Conservation (phyloP, 106 monocot species). For the Dendrobium catenatum region DNA sequence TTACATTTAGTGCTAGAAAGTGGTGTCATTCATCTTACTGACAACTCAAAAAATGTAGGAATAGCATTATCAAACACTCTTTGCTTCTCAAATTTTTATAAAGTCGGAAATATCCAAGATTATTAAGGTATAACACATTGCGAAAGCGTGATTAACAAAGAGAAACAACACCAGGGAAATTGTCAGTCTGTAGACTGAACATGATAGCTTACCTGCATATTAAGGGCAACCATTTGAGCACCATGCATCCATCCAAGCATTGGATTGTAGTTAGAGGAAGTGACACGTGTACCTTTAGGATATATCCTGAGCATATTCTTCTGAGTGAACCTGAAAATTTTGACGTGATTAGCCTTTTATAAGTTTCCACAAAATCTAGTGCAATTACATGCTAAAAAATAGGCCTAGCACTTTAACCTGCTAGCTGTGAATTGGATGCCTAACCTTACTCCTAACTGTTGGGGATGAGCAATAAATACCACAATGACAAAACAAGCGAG, state of each 20-base stretch:
- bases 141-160: neutral
- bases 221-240: slow-evolving; percentile 90
- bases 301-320: slow-evolving; percentile 74
- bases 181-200: too few species aligned
- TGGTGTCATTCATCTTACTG: neutral
- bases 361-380: neutral
- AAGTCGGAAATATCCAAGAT: neutral
- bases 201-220: slow-evolving; percentile 66
- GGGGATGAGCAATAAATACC: too few species aligned
- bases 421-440: neutral
- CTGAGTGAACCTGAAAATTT: slow-evolving; percentile 60
- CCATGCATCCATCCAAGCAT: slow-evolving; percentile 88
- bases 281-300: slow-evolving; percentile 57
- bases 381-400: neutral
- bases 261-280: slow-evolving; percentile 80
- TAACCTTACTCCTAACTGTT: too few species aligned
- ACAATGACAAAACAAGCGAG: too few species aligned
- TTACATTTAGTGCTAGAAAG: neutral
- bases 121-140: neutral
- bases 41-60: too few species aligned
- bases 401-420: neutral
- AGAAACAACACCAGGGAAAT: neutral
- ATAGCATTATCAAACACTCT: too few species aligned
- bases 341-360: neutral
- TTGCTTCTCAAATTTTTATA: neutral